Evolutionary conservation across 2,329 filamentous ascomycete species (phyloP).

Genomic region (Pseudogymnoascus sp.): DNA sequence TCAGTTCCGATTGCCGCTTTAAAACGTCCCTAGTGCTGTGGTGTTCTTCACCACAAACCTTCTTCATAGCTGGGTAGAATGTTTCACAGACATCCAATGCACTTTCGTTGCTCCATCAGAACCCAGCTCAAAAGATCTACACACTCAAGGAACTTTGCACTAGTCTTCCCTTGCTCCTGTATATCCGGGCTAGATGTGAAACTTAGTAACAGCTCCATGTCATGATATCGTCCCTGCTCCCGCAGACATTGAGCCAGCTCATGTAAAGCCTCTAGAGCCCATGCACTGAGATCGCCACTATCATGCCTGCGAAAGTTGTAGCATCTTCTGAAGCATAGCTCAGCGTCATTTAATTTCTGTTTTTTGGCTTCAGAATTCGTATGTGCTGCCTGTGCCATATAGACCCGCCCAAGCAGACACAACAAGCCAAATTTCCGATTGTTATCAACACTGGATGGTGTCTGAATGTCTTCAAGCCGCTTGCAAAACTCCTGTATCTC

Average conservation of each 20-base stretch:
- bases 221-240: not conserved
- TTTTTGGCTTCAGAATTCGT: not conserved
- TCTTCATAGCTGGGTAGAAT: not conserved
- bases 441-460: not conserved
- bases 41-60: not conserved
- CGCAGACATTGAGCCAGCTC: not conserved
- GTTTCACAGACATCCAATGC: not conserved
- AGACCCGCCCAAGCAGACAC: not conserved
- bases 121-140: not conserved
- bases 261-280: not conserved
- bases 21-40: not conserved
- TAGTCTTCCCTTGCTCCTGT: not conserved
- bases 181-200: not conserved
- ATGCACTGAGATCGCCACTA: not conserved
- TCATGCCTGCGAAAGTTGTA: not conserved
- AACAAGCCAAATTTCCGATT: not conserved
- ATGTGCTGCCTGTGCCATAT: not conserved
- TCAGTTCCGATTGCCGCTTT: not conserved
- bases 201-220: not conserved
- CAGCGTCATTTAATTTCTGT: not conserved
- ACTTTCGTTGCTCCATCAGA: not conserved
- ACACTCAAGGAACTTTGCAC: not conserved
- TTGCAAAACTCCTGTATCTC: not conserved
- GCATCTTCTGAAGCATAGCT: not conserved
- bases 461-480: not conserved